Conservation (phyloP, 805 yeast species). For the Candida ponderosae region DNA sequence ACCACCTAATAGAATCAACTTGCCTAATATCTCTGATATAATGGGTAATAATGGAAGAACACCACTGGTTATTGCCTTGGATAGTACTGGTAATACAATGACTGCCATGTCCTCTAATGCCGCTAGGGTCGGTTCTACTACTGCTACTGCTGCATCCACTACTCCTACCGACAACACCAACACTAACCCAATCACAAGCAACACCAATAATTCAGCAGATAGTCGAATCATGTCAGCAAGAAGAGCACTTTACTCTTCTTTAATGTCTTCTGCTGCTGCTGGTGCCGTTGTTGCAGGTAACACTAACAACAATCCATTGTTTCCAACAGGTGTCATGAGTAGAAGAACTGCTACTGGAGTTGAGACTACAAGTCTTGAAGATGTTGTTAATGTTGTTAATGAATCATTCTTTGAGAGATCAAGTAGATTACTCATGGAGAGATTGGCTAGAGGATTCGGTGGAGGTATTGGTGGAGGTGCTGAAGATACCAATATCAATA, state of each 20-base stretch:
- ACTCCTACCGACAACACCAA: too few relatives aligned
- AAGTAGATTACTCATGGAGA: background rate
- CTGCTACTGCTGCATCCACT: constrained; percentile 3
- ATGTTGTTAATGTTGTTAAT: background rate
- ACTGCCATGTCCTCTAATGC: constrained; percentile 3
- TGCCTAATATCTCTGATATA: constrained; percentile 12
- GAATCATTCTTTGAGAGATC: background rate
- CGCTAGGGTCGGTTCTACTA: background rate
- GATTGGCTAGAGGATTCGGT: background rate
- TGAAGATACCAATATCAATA: background rate
- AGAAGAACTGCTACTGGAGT: constrained; percentile 17
- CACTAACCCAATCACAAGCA: too few relatives aligned
- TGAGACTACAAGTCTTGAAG: constrained; percentile 11
- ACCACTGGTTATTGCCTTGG: constrained; percentile 12
- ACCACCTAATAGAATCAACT: constrained; percentile 14
- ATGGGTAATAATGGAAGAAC: constrained; percentile 1
- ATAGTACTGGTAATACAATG: constrained; percentile 12
- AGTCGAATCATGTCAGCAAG: too few relatives aligned
- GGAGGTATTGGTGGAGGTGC: background rate
- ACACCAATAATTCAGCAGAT: too few relatives aligned
- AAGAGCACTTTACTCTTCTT: too few relatives aligned
- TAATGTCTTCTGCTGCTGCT: too few relatives aligned
- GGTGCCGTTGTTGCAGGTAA: too few relatives aligned
- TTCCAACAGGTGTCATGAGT: constrained; percentile 15
- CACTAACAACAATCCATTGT: constrained; percentile 2